phyloP scores from a whole-genome alignment of 805 yeast species.

The Schizosaccharomyces osmophilus region DNA sequence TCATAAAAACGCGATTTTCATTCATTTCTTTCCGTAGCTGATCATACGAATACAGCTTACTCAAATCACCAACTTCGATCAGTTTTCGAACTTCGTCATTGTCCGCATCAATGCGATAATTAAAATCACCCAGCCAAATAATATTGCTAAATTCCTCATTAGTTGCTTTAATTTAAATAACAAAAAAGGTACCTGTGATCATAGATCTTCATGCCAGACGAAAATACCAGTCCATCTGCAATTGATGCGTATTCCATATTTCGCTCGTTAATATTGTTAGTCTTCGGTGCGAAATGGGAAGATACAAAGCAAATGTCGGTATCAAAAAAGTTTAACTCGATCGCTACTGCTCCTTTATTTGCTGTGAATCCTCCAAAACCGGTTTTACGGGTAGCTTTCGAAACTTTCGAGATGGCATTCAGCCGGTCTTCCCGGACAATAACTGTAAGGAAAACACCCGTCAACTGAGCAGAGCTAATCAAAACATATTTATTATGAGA shows the following conservation, averaged over 20 bases:
- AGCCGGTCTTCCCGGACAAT: background rate
- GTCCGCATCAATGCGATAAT: background rate
- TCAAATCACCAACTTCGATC: background rate
- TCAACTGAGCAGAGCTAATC: background rate
- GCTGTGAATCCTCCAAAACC: background rate
- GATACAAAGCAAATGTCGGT: background rate
- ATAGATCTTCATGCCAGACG: background rate
- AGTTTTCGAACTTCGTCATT: background rate
- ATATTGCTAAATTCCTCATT: background rate
- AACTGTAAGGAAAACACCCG: background rate
- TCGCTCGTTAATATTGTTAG: background rate
- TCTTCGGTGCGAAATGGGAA: background rate
- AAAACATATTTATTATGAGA: background rate
- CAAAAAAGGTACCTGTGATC: background rate
- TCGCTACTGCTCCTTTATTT: background rate
- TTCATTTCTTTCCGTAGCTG: constrained; percentile 4
- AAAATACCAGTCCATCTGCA: background rate
- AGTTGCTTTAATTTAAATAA: background rate
- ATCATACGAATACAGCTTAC: constrained; percentile 1
- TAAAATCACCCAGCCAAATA: constrained; percentile 1
- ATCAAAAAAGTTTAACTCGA: background rate
- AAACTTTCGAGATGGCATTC: background rate
- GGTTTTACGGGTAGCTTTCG: background rate
- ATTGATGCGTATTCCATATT: background rate
- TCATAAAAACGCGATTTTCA: constrained; percentile 1